Base-by-base conservation (phyloP, 306 rosid species). In the Elaeagnus macrophylla region DNA sequence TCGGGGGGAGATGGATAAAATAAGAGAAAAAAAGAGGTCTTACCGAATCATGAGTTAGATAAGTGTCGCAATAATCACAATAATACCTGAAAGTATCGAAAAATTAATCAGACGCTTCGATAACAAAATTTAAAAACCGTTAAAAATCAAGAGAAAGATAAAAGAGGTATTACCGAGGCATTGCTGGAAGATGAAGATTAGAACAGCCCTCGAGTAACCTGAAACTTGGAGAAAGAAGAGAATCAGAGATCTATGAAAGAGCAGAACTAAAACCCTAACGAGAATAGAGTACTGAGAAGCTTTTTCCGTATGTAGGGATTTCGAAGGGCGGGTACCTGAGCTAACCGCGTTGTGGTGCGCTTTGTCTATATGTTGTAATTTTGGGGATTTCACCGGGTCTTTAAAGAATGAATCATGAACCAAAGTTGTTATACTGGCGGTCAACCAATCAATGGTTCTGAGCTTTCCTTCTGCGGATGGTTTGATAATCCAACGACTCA, bases 61-160 rank as follows among this genome's bases (percentile, higher is more conserved):
- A 88, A 15, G 96, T 88, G 57, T 88, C 95, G 20, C 96, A 88
- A 67, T 84, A 88, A 46, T 88, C 96, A 57, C 96, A 88, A 52
- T 84, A 88, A 67, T 87, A 57, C 36, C 71, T 44, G 49, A 13
- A 50, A 51, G 25, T 20, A 49, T 18, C 9, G 14, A 45, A 45
- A 45, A 45, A 45, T 11, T 44, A 44, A 44, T 44, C 49, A 45
- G 15, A 45, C 12, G 15, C 15, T 45, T 45, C 15, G 17, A 45
- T 45, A 45, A 45, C 1, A 45, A 45, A 2, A 14, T 19, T 7
- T 10, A n/a, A 5, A 1, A 11, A 17, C 8, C 9, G 3, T 7
- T 10, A 1, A 2, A 65, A 48, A 38, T 15, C 6, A 6, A 11
- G 39, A 14, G 41, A 38, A 46, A 1, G 5, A 16, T 20, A 18